phyloP scores from a whole-genome alignment of 495 filamentous ascomycete species.

The Aspergillus panamensis region DNA sequence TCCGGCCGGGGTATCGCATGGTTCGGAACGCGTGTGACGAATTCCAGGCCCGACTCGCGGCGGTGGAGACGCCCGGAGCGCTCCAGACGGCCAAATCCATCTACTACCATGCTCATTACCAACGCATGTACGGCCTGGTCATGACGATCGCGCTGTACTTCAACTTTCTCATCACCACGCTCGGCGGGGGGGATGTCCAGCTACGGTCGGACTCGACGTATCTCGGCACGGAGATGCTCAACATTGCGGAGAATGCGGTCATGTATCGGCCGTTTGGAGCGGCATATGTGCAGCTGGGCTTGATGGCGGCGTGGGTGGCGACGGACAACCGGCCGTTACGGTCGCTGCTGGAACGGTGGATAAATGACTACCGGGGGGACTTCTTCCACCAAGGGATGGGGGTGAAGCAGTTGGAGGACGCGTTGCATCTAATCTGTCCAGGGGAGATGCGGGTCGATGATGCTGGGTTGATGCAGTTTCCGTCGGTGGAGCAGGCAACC shows the following conservation, averaged over 20 bases:
- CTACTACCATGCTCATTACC: conserved; percentile 25
- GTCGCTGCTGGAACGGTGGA: conserved; percentile 9
- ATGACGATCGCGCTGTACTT: conserved; percentile 31
- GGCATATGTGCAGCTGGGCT: conserved; percentile 29
- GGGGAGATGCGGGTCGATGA: background rate
- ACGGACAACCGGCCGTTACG: conserved; percentile 21
- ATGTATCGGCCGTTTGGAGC: conserved; percentile 36
- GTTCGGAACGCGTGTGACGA: conserved; percentile 21
- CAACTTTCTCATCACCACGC: conserved; percentile 30
- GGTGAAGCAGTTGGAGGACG: background rate
- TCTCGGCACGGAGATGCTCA: conserved; percentile 30
- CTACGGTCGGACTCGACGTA: conserved; percentile 24
- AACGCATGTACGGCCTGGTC: conserved; percentile 35
- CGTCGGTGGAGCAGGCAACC: background rate
- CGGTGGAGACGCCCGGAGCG: conserved; percentile 5
- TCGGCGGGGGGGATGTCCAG: conserved; percentile 15
- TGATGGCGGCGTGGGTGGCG: conserved; percentile 30
- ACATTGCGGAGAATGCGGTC: conserved; percentile 24
- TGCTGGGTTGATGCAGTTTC: background rate
- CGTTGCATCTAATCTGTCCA: background rate
- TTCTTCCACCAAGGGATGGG: conserved; percentile 16
- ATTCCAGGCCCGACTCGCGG: conserved; percentile 15
- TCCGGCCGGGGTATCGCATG: conserved; percentile 26
- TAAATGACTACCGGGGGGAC: conserved; percentile 32
- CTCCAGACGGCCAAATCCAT: conserved; percentile 6